Evolutionary conservation across 371 early-diverging fungal species (phyloP).

Genomic region (Parasitella parasitica): DNA sequence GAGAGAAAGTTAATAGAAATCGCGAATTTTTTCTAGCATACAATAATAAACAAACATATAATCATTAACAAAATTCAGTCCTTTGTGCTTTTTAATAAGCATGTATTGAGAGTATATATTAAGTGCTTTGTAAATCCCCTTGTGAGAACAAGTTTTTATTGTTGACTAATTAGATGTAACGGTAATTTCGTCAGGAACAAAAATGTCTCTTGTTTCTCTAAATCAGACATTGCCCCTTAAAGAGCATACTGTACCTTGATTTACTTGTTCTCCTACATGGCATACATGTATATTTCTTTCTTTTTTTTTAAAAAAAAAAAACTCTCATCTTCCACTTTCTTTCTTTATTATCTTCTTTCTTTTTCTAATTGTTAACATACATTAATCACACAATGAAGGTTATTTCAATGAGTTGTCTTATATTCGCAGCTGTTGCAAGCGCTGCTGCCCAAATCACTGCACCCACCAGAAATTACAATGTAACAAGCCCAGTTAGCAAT

Average conservation of each 20-base stretch:
- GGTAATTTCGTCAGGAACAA: background rate
- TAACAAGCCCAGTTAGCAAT: conserved; percentile 38
- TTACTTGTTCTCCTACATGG: background rate
- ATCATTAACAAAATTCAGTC: too few relatives aligned
- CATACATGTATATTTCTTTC: background rate
- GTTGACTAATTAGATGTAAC: background rate
- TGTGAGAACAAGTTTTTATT: background rate
- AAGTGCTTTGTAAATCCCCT: background rate
- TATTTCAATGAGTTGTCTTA: background rate
- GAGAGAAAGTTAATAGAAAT: background rate
- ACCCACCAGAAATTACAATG: conserved; percentile 47
- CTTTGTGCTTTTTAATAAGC: background rate
- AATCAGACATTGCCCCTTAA: background rate
- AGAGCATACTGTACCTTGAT: background rate
- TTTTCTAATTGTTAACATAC: background rate
- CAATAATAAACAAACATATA: background rate
- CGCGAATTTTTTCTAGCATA: background rate
- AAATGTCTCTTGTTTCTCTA: background rate
- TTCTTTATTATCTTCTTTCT: background rate
- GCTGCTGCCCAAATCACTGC: conserved; percentile 37
- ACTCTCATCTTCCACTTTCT: background rate
- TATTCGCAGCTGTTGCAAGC: background rate
- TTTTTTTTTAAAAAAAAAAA: background rate
- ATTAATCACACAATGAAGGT: conserved; percentile 7
- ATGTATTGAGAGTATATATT: background rate